A percentile compares a stretch with the other conserved stretches of the same genome.
Evolutionary conservation across 371 early-diverging fungal genomes (phyloP).

Genomic region (Apophysomyces variabilis): DNA sequence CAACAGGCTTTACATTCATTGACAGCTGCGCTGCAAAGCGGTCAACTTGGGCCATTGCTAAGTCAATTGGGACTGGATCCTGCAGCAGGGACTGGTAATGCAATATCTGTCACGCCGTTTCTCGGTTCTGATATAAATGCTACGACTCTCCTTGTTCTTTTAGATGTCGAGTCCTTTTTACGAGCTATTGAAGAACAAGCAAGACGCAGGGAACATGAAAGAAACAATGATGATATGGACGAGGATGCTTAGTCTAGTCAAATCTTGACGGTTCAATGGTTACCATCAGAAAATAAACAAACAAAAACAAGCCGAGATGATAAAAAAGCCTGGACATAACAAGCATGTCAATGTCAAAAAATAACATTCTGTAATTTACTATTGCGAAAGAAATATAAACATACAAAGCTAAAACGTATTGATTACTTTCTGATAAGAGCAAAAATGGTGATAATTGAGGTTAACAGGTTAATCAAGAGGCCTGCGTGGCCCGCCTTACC

Average conservation of each 20-base stretch:
- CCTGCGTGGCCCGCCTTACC: slow-evolving; percentile 49
- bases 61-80: slow-evolving; percentile 67
- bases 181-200: slow-evolving; percentile 67
- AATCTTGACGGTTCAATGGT: neutral
- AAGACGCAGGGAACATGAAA: slow-evolving; percentile 33
- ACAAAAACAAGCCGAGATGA: neutral
- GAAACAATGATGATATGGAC: slow-evolving; percentile 27
- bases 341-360: too few species aligned
- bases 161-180: slow-evolving; percentile 74
- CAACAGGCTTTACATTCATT: slow-evolving; percentile 69
- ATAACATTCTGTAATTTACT: too few species aligned
- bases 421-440: neutral
- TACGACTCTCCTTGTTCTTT: neutral
- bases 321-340: too few species aligned
- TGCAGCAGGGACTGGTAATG: slow-evolving; percentile 43
- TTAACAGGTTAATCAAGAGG: slow-evolving; percentile 42
- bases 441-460: slow-evolving; percentile 23
- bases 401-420: too few species aligned
- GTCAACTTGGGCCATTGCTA: slow-evolving; percentile 68
- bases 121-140: neutral
- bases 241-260: slow-evolving; percentile 28
- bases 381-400: too few species aligned
- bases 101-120: neutral
- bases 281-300: neutral
- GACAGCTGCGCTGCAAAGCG: slow-evolving; percentile 69